A percentile compares a stretch with the other conserved stretches of the same genome.
Conservation (phyloP, 2,329 filamentous ascomycete genomes). For the Penicillium corylophilum region DNA sequence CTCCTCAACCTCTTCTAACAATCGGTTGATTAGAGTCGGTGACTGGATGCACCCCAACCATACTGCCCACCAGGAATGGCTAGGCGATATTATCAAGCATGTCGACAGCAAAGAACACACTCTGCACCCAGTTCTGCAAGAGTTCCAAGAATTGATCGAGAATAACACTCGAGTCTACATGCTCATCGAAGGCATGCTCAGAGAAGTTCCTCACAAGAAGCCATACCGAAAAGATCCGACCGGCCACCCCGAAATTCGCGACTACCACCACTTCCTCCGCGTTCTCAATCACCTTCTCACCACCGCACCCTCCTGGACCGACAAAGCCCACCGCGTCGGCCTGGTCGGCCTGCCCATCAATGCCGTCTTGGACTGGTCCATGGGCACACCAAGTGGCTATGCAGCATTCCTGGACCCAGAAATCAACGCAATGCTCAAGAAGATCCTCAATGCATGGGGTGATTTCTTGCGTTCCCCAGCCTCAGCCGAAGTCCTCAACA, state of each 20-base stretch:
- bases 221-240: constrained; percentile 63
- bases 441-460: constrained; percentile 56
- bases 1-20: neutral
- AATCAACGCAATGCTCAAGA: constrained; percentile 54
- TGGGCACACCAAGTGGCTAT: constrained; percentile 56
- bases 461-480: constrained; percentile 52
- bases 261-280: constrained; percentile 66
- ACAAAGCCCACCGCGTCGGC: constrained; percentile 35
- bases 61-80: constrained; percentile 62
- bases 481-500: constrained; percentile 53
- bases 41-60: constrained; percentile 65
- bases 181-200: constrained; percentile 67
- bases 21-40: constrained; percentile 45
- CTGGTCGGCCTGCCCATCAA: constrained; percentile 58
- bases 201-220: constrained; percentile 61
- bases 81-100: constrained; percentile 56
- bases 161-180: constrained; percentile 63
- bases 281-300: constrained; percentile 59
- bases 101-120: constrained; percentile 52
- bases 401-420: constrained; percentile 55
- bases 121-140: constrained; percentile 60
- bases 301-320: constrained; percentile 32
- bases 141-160: constrained; percentile 68
- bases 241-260: constrained; percentile 61
- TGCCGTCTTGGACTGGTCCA: constrained; percentile 59